Percentiles rank a stretch among this genome's conserved stretches.
phyloP scores from a whole-genome alignment of 306 rosid species.

The Begonia masoniana region DNA sequence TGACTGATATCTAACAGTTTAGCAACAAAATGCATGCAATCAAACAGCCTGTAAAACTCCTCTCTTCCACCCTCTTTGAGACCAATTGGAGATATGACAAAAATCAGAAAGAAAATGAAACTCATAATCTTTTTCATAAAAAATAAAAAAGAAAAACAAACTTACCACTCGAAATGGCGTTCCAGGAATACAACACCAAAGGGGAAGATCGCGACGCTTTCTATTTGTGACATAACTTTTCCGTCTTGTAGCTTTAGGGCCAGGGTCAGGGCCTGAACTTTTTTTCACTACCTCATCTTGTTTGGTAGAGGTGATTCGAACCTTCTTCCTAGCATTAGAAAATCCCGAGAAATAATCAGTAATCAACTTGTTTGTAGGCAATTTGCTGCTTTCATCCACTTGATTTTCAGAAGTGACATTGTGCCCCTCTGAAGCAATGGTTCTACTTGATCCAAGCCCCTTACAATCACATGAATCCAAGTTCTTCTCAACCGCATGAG shows the following conservation, averaged over 20 bases:
- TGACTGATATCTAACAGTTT: too few relatives aligned
- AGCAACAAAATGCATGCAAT: too few relatives aligned
- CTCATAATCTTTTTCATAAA: too few relatives aligned
- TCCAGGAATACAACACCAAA: conserved; percentile 80
- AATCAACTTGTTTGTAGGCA: conserved; percentile 59
- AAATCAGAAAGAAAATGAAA: too few relatives aligned
- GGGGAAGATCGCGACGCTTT: conserved; percentile 55
- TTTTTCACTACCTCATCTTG: conserved; percentile 21
- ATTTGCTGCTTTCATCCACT: conserved; percentile 27
- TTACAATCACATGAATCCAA: conserved; percentile 10
- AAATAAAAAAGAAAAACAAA: conserved; percentile 9
- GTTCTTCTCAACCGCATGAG: conserved; percentile 15
- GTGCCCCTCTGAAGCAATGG: conserved; percentile 22
- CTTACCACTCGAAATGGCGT: conserved; percentile 89
- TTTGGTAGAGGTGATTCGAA: conserved; percentile 19
- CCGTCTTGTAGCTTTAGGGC: conserved; percentile 19
- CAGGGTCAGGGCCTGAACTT: conserved; percentile 20
- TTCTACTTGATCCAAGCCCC: conserved; percentile 26
- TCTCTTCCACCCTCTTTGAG: too few relatives aligned
- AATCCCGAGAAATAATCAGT: conserved; percentile 70
- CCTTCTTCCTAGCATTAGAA: conserved; percentile 38
- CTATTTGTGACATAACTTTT: conserved; percentile 26
- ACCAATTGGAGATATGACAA: too few relatives aligned
- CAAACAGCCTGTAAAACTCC: too few relatives aligned
- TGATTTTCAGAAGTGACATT: conserved; percentile 25